These are phyloP conservation scores for Colletotrichum sojae DNA, from an alignment of 2,329 filamentous ascomycete species.

Conservation along the genomic window DNA sequence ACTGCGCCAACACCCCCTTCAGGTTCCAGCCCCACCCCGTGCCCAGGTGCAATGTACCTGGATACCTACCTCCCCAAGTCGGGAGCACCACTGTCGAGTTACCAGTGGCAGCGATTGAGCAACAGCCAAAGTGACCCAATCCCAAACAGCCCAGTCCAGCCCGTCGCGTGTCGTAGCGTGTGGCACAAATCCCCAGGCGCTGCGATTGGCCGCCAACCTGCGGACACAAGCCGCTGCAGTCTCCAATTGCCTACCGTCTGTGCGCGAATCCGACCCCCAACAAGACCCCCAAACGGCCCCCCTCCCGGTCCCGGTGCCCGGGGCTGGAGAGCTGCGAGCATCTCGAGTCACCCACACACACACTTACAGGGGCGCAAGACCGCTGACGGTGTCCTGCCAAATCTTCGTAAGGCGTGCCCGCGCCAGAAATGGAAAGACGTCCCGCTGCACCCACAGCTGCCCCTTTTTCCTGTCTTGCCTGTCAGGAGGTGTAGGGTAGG, in stretches of 20 bases:
- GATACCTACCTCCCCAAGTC: too few species aligned
- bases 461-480: constrained; percentile 24
- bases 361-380: too few species aligned
- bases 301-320: too few species aligned
- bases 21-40: not conserved
- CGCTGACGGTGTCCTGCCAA: not conserved
- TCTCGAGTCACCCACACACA: not conserved
- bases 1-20: constrained; percentile 23
- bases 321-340: constrained; percentile 7
- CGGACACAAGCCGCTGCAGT: constrained; percentile 29
- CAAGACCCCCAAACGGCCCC: constrained; percentile 3
- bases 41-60: not conserved
- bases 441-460: constrained; percentile 21
- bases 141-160: constrained; percentile 27
- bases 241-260: constrained; percentile 28
- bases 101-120: not conserved
- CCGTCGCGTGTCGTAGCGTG: constrained; percentile 37
- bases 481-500: not conserved
- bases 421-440: constrained; percentile 29
- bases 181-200: constrained; percentile 5
- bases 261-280: constrained; percentile 27
- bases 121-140: constrained; percentile 18
- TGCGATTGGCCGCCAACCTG: constrained; percentile 10
- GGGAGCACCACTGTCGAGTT: too few species aligned
- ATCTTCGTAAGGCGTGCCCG: not conserved